Evolutionary conservation across 2,329 filamentous ascomycete species (phyloP).

Genomic region (Ceratocystis papillata): DNA sequence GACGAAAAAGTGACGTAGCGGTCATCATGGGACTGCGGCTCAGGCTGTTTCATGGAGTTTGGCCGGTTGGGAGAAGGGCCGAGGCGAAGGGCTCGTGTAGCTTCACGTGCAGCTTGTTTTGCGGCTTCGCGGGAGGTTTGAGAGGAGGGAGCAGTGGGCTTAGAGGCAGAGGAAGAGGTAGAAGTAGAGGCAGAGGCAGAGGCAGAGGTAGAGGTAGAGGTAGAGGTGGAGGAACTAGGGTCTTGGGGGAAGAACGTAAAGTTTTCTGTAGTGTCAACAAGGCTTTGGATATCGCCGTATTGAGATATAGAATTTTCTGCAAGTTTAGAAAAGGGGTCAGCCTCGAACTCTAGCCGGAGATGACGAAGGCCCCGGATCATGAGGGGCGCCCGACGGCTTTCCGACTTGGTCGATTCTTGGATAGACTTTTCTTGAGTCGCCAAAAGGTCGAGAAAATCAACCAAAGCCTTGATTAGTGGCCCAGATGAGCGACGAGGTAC

Average conservation of each 20-base stretch:
- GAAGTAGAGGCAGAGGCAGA: conserved; percentile 24
- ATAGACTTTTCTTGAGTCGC: conserved; percentile 42
- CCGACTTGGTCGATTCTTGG: conserved; percentile 27
- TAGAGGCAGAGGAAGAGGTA: conserved; percentile 22
- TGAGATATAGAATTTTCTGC: conserved; percentile 28
- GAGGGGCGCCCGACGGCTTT: conserved; percentile 33
- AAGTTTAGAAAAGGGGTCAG: conserved; percentile 32
- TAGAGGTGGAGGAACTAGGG: conserved; percentile 24
- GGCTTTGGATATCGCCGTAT: conserved; percentile 35
- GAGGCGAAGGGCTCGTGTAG: conserved; percentile 19
- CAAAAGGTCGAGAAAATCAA: conserved; percentile 38
- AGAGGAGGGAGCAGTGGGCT: conserved; percentile 8
- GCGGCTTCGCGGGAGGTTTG: conserved; percentile 15
- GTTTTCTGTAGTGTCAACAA: conserved; percentile 35
- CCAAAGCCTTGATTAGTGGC: conserved; percentile 39
- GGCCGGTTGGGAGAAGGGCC: conserved; percentile 20
- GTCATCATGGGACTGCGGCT: conserved; percentile 18
- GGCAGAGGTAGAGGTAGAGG: conserved; percentile 23
- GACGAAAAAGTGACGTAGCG: conserved; percentile 26
- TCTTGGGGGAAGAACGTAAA: conserved; percentile 40
- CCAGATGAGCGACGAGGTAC: conserved; percentile 46
- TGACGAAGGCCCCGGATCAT: conserved; percentile 43
- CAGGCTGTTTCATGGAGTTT: conserved; percentile 13
- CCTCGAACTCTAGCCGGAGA: conserved; percentile 46
- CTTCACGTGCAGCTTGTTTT: conserved; percentile 21